phyloP scores from a whole-genome alignment of 2,329 filamentous ascomycete species.

The Penicillium sp. region DNA sequence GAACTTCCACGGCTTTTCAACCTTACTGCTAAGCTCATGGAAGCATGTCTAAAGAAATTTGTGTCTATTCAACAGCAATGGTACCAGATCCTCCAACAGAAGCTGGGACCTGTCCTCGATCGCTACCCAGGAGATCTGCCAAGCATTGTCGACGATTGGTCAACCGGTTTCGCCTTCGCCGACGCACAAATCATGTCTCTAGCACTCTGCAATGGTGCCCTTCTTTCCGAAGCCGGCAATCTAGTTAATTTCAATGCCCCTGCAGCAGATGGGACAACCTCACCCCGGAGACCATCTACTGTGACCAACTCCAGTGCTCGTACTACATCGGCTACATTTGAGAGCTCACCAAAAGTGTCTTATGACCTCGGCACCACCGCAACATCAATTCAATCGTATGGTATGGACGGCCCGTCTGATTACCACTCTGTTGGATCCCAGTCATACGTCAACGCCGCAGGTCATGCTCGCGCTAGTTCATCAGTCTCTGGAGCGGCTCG shows the following conservation, averaged over 20 bases:
- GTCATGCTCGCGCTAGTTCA: conserved; percentile 55
- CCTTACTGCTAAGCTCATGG: conserved; percentile 77
- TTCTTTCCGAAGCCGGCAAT: conserved; percentile 58
- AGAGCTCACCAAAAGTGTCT: conserved; percentile 60
- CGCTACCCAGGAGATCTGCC: conserved; percentile 63
- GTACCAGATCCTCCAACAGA: conserved; percentile 79
- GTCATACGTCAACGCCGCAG: conserved; percentile 21
- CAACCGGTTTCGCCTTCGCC: conserved; percentile 70
- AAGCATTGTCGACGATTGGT: conserved; percentile 74
- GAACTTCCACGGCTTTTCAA: conserved; percentile 81
- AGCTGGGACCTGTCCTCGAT: conserved; percentile 70
- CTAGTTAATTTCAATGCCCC: conserved; percentile 59
- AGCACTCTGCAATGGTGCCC: conserved; percentile 70
- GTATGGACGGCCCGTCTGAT: conserved; percentile 26
- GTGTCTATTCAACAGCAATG: conserved; percentile 79
- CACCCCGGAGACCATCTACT: conserved; percentile 48
- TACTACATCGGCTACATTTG: conserved; percentile 60
- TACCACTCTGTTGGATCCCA: not conserved
- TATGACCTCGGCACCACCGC: conserved; percentile 65
- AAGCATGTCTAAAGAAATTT: conserved; percentile 77
- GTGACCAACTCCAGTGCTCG: conserved; percentile 52
- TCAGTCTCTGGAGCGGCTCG: conserved; percentile 45
- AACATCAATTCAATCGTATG: conserved; percentile 60
- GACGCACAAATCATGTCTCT: conserved; percentile 69
- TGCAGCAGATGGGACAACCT: conserved; percentile 33